Evolutionary conservation across 176 grass and related monocot species (phyloP).

Genomic region (Eleusine coracana): DNA sequence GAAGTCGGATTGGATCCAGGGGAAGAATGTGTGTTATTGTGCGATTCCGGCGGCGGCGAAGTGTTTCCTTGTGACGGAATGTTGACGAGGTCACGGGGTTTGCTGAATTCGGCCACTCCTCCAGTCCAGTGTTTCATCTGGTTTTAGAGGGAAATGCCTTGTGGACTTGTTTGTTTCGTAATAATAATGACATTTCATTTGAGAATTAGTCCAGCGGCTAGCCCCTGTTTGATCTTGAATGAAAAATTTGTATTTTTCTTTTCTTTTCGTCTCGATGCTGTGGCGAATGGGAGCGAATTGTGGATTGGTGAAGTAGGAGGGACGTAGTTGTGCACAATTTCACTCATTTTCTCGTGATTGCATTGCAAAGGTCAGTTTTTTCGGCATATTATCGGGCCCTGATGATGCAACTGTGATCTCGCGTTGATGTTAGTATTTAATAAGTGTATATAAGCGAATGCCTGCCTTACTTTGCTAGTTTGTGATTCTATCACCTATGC

Average conservation of each 20-base stretch:
- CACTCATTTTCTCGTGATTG: slow-evolving; percentile 7
- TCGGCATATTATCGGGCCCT: slow-evolving; percentile 10
- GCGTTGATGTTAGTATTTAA: neutral
- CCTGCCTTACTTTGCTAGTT: neutral
- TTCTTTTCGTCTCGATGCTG: slow-evolving; percentile 4
- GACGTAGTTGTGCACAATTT: neutral
- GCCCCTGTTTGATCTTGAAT: neutral
- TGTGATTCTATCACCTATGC: neutral
- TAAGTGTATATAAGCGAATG: neutral
- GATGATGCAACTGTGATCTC: neutral
- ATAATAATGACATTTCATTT: neutral
- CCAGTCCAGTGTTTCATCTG: neutral
- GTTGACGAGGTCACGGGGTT: slow-evolving; percentile 3
- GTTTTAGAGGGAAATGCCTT: neutral
- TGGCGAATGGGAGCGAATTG: neutral
- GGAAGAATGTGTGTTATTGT: neutral
- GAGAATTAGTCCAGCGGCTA: neutral
- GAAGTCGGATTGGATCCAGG: neutral
- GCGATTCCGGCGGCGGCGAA: neutral
- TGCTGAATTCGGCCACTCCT: slow-evolving; percentile 2
- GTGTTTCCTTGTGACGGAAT: neutral
- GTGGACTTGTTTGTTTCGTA: neutral
- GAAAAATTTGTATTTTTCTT: neutral
- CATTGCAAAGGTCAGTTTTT: slow-evolving; percentile 16
- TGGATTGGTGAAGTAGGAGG: neutral